A percentile compares a stretch with the other conserved stretches of the same genome.
Conservation (phyloP, 169 alveolate species). For the Eimeria zaria region DNA sequence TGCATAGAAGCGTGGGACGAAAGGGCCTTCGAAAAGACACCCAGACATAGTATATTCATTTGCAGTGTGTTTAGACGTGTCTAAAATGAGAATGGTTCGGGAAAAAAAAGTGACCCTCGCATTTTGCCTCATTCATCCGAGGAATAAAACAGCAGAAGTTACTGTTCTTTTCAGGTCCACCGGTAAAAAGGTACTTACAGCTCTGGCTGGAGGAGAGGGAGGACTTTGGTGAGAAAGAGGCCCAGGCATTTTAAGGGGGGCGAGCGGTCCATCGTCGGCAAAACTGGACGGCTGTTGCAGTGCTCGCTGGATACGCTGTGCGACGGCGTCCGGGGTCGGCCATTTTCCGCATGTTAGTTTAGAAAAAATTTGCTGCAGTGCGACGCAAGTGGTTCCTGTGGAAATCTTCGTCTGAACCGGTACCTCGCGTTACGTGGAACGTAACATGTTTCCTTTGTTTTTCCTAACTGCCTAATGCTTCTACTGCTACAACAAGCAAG, state of each 20-base stretch:
- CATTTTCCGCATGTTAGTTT: conserved; percentile 74
- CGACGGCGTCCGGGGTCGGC: conserved; percentile 76
- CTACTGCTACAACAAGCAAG: not conserved
- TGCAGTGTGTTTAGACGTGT: not conserved
- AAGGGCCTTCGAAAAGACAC: not conserved
- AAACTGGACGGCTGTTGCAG: conserved; percentile 61
- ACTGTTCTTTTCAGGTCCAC: not conserved
- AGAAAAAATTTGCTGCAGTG: conserved; percentile 71
- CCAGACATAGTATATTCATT: not conserved
- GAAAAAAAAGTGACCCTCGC: not conserved
- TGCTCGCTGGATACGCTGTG: conserved; percentile 52
- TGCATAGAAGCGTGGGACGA: not conserved
- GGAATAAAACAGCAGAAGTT: not conserved
- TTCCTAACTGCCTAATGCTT: not conserved
- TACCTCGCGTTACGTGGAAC: not conserved
- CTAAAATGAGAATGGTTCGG: not conserved
- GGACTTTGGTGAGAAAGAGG: not conserved
- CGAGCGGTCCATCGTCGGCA: conserved; percentile 47
- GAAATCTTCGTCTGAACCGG: not conserved
- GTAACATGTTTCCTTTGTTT: not conserved
- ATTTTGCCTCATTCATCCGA: not conserved
- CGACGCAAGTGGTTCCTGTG: not conserved
- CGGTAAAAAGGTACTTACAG: conserved; percentile 11
- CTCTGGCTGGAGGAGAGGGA: not conserved
- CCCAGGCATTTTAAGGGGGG: conserved; percentile 9